Percentiles rank a stretch among this genome's conserved stretches.
These are phyloP conservation scores for Lasiodiplodia sp. DNA, from an alignment of 2,329 filamentous ascomycete genomes.

Conservation along the genomic window DNA sequence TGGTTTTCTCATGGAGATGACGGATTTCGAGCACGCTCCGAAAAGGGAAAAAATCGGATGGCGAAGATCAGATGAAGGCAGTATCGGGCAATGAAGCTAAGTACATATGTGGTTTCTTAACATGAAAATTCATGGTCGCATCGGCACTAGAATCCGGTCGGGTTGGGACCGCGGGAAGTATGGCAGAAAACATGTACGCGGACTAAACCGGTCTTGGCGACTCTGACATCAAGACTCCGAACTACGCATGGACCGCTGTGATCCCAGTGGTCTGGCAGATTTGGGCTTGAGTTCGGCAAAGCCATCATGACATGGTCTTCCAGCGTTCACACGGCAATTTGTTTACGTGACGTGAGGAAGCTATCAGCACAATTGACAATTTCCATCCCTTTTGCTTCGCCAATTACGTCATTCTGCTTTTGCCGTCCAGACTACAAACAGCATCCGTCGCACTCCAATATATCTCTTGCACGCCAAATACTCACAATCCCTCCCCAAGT, in stretches of 20 bases:
- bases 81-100: no score
- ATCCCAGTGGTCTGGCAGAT: no score
- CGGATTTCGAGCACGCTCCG: no score
- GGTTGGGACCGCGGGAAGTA: not conserved
- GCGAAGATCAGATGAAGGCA: no score
- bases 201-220: not conserved
- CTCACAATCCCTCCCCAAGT: no score
- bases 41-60: no score
- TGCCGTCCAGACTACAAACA: not conserved
- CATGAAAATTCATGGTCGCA: no score
- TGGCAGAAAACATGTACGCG: not conserved
- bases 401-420: not conserved
- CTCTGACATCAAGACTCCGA: conserved; percentile 17
- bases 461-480: not conserved
- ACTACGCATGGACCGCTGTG: not conserved
- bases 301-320: not conserved
- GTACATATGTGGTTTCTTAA: no score
- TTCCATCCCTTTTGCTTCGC: not conserved
- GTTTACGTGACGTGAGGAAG: not conserved
- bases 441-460: not conserved
- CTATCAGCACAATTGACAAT: not conserved
- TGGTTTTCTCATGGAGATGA: no score
- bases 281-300: not conserved
- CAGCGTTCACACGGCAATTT: not conserved
- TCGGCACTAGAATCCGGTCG: not conserved